These are phyloP conservation scores for Asterophora lycoperdoides DNA, from an alignment of 768 basidiomycete species.

Conservation along the genomic window DNA sequence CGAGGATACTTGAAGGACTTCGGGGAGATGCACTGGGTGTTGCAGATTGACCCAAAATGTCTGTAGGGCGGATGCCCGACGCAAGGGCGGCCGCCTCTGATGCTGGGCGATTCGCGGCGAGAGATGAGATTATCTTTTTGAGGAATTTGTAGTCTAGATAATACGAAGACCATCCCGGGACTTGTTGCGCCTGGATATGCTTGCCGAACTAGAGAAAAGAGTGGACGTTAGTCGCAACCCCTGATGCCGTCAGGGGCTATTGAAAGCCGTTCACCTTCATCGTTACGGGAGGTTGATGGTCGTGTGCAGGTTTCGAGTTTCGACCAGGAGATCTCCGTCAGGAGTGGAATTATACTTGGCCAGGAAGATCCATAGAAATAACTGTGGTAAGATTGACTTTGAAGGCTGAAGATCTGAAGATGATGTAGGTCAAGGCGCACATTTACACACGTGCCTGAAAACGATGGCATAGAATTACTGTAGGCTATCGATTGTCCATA, in stretches of 20 bases:
- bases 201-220: constrained; percentile 82
- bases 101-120: constrained; percentile 84
- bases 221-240: constrained; percentile 9
- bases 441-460: constrained; percentile 25
- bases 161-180: constrained; percentile 93
- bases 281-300: constrained; percentile 7
- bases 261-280: constrained; percentile 20
- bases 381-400: constrained; percentile 5
- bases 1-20: constrained; percentile 28
- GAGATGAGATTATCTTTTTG: constrained; percentile 97
- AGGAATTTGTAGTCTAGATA: constrained; percentile 98
- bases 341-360: constrained; percentile 3
- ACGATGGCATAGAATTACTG: constrained; percentile 10
- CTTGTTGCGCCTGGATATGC: constrained; percentile 92
- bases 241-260: constrained; percentile 9
- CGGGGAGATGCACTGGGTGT: constrained; percentile 27
- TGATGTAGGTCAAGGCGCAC: background rate
- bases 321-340: constrained; percentile 9
- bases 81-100: constrained; percentile 88
- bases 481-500: constrained; percentile 4
- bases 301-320: constrained; percentile 12
- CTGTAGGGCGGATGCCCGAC: constrained; percentile 70
- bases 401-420: background rate
- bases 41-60: constrained; percentile 33
- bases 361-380: constrained; percentile 10